Percentiles rank a stretch among this genome's conserved stretches.
Conservation (phyloP, 2,329 filamentous ascomycete species). For the Ophiocordyceps australis region DNA sequence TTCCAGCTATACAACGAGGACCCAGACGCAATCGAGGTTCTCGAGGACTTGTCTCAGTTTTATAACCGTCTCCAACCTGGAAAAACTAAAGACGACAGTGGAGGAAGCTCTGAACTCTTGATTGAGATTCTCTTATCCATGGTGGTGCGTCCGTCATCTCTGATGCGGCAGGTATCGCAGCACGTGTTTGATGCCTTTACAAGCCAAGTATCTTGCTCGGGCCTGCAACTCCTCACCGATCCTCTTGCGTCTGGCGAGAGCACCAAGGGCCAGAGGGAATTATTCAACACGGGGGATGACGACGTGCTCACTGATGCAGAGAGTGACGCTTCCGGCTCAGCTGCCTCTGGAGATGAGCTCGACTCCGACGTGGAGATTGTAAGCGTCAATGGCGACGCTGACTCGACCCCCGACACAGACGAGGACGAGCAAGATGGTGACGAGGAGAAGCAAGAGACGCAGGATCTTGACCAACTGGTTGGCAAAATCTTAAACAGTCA, state of each 20-base stretch:
- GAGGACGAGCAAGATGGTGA: constrained; percentile 25
- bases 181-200: constrained; percentile 79
- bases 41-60: constrained; percentile 66
- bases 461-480: constrained; percentile 53
- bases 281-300: constrained; percentile 58
- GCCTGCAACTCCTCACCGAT: constrained; percentile 46
- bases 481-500: constrained; percentile 63
- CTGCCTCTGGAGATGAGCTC: constrained; percentile 27
- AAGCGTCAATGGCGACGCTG: constrained; percentile 22
- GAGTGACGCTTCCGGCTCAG: constrained; percentile 18
- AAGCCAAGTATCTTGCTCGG: constrained; percentile 51
- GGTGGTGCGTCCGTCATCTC: constrained; percentile 64
- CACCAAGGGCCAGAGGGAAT: constrained; percentile 62
- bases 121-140: constrained; percentile 86
- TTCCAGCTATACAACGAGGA: constrained; percentile 85
- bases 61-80: constrained; percentile 44
- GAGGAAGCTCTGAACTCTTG: constrained; percentile 48
- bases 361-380: constrained; percentile 29
- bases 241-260: constrained; percentile 68
- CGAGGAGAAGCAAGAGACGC: constrained; percentile 21
- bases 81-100: constrained; percentile 25
- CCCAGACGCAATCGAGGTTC: constrained; percentile 62
- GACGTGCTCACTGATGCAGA: constrained; percentile 33
- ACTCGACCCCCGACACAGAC: constrained; percentile 18
- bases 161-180: constrained; percentile 74